Base-by-base conservation (phyloP, 1,284 basidiomycete genomes). In the Farysia itapuensis region DNA sequence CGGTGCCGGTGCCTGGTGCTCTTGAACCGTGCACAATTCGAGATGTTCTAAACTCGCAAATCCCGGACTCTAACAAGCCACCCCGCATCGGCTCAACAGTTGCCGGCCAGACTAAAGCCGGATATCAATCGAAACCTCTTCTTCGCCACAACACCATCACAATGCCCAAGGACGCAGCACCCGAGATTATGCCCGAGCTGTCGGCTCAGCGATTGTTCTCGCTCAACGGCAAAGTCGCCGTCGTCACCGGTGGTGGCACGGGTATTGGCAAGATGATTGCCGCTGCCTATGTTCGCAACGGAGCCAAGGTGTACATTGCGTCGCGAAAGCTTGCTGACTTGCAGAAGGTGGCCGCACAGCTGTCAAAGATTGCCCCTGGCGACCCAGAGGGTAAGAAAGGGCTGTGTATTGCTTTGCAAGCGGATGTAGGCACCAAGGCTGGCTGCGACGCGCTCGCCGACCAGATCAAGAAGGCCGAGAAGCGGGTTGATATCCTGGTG, bases 251-350 rank as follows among this genome's bases (percentile, higher is more conserved):
- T 2, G 89, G 88, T 24, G 74, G 56, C 15, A 70, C 70, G 5
- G 72, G 72, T 30, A 53, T 75, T n/a, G 72, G 72, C 39, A 72
- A 72, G 59, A 75, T 89, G 84, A 90, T 92, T 64, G 86, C 89
- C 6, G 80, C 84, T 1, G 85, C 86, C 1, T 84, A 88, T 64
- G 86, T 87, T 2, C 84, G 86, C 78, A 91, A 90, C 65, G 88
- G 88, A 7, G 87, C 85, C 26, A 68, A 72, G 31, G 86, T 89
- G 21, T 89, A 91, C 78, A 90, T 93, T 65, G 90, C 90, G 8
- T 86, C 86, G 3, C 81, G 89, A 37, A 90, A 90, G 53, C 36
- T 74, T 13, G 33, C 56, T 12, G 72, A 87, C 60, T 81, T 93
- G 44, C 83, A 88, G 77, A 83, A 86, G 80, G 74, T 74, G 5